Conservation (phyloP, 257 asterid species). For the Anisodus tanguticus region DNA sequence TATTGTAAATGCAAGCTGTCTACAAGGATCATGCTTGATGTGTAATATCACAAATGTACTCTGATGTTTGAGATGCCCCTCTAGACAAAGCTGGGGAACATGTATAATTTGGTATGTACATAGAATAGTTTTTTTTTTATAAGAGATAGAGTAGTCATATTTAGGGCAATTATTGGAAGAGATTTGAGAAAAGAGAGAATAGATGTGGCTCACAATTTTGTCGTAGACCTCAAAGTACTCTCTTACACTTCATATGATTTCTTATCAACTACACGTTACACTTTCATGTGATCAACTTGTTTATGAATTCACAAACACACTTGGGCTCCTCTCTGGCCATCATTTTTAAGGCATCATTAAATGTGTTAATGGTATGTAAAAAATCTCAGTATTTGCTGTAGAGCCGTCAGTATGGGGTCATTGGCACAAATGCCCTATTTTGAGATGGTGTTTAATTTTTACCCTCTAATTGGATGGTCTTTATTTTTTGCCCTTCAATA, state of each 20-base stretch:
- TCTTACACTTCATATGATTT: not conserved
- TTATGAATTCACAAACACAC: not conserved
- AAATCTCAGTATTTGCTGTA: not conserved
- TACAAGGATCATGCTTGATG: not conserved
- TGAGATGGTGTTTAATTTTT: too few relatives aligned
- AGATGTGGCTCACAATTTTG: not conserved
- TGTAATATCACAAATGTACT: not conserved
- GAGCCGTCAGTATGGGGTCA: too few relatives aligned
- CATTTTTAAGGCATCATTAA: not conserved
- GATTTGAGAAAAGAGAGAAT: not conserved
- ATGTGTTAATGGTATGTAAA: not conserved
- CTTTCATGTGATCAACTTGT: not conserved
- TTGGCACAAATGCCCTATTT: too few relatives aligned
- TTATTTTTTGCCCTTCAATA: too few relatives aligned
- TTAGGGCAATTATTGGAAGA: not conserved
- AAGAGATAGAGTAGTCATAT: too few relatives aligned
- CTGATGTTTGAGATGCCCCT: not conserved
- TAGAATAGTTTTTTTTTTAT: not conserved
- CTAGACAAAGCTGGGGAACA: not conserved
- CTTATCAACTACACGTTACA: not conserved
- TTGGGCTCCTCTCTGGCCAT: not conserved
- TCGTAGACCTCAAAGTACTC: not conserved
- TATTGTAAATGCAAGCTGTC: not conserved
- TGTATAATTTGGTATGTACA: not conserved
- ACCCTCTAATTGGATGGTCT: too few relatives aligned